A percentile compares a stretch with the other conserved stretches of the same genome.
Conservation (phyloP, 768 basidiomycete species). For the Mycena galopus region DNA sequence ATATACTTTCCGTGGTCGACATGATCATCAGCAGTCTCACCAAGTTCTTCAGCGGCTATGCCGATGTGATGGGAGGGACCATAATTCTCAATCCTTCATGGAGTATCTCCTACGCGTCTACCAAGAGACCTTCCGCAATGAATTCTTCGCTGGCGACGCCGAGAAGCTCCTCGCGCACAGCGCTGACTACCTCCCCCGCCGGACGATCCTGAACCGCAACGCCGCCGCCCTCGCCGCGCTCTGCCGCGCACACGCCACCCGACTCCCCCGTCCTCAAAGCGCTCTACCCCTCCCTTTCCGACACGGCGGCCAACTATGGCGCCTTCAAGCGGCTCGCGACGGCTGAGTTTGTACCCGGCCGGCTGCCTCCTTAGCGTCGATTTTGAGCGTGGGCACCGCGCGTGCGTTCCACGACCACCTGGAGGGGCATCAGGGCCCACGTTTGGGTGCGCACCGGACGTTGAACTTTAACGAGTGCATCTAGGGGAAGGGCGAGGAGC, state of each 20-base stretch:
- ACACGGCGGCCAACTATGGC: neutral
- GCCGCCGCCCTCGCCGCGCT: constrained; percentile 74
- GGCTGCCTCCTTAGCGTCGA: neutral
- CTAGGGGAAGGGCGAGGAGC: neutral
- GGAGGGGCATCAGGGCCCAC: neutral
- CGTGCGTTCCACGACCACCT: neutral
- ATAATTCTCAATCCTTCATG: no score
- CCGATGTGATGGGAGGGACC: no score
- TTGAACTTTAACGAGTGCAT: neutral
- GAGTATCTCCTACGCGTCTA: no score
- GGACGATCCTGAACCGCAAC: constrained; percentile 73
- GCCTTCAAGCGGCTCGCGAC: neutral
- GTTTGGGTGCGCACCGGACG: neutral
- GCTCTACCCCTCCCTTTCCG: neutral
- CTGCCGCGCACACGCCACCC: constrained; percentile 51
- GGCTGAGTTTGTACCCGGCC: neutral
- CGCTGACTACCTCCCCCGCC: constrained; percentile 74
- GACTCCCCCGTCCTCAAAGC: neutral
- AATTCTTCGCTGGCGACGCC: constrained; percentile 80
- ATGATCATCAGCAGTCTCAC: constrained; percentile 80
- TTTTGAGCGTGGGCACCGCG: neutral
- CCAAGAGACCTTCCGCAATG: constrained; percentile 70
- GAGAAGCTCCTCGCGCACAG: constrained; percentile 89
- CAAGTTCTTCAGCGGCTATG: constrained; percentile 84
- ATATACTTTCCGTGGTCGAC: constrained; percentile 72